A percentile compares a stretch with the other conserved stretches of the same genome.
Conservation (phyloP, 2,329 filamentous ascomycete species). For the Emergomyces orientalis region DNA sequence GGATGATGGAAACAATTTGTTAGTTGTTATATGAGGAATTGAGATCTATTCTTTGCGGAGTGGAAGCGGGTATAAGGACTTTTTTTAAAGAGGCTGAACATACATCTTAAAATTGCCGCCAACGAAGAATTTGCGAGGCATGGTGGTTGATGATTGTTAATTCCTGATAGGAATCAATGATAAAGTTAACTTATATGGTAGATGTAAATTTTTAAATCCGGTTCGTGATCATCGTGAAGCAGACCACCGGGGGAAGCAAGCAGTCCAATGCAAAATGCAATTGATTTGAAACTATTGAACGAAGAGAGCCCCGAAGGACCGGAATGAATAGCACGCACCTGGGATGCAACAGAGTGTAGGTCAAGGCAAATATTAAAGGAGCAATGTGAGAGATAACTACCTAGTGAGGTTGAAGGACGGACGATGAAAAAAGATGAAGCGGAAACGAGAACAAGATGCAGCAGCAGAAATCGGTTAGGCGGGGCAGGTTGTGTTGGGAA, state of each 20-base stretch:
- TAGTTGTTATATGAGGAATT: neutral
- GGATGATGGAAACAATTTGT: constrained; percentile 4
- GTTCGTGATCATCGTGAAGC: neutral
- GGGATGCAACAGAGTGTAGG: neutral
- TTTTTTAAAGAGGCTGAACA: constrained; percentile 29
- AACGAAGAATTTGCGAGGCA: constrained; percentile 95
- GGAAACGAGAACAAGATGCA: neutral
- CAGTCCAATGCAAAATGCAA: neutral
- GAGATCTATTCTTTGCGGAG: constrained; percentile 7
- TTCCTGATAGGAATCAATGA: neutral
- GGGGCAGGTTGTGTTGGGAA: neutral
- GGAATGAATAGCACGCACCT: neutral
- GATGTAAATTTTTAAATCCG: neutral
- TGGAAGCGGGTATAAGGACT: constrained; percentile 15
- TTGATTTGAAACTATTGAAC: neutral
- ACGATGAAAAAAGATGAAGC: neutral
- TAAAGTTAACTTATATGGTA: neutral
- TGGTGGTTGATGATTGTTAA: constrained; percentile 37
- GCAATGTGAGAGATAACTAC: neutral
- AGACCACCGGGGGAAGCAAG: neutral
- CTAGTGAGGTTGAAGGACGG: neutral
- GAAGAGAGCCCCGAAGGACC: neutral
- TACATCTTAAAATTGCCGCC: constrained; percentile 99
- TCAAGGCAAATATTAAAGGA: neutral
- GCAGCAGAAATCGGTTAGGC: constrained; percentile 5